Conservation (phyloP, 345 rosid species). For the Draba incana region DNA sequence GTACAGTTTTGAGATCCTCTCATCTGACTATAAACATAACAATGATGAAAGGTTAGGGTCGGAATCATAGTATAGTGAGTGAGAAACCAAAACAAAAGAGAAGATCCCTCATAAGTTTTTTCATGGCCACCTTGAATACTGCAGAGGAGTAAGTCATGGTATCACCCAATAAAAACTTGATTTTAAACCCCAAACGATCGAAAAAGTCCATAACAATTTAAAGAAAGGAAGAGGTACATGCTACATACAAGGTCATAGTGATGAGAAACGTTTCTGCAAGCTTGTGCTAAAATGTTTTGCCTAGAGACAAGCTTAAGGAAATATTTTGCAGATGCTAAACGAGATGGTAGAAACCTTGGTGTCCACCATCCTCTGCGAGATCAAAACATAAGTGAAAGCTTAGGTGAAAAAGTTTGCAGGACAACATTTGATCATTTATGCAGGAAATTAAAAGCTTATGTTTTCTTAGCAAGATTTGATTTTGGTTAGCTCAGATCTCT, state of each 20-base stretch:
- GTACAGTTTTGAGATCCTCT: constrained; percentile 77
- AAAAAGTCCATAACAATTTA: not conserved
- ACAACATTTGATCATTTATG: not conserved
- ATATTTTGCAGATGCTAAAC: constrained; percentile 74
- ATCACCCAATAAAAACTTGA: constrained; percentile 64
- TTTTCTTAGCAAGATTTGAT: constrained; percentile 58
- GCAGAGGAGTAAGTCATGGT: constrained; percentile 90
- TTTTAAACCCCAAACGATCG: not conserved
- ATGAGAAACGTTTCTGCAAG: constrained; percentile 89
- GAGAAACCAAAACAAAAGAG: not conserved
- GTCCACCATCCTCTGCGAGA: constrained; percentile 94
- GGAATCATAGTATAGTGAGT: constrained; percentile 10
- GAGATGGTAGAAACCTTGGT: constrained; percentile 71
- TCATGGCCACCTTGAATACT: constrained; percentile 65
- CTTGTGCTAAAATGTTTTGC: constrained; percentile 82
- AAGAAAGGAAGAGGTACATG: not conserved
- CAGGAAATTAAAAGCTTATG: constrained; percentile 42
- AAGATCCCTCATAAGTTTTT: not conserved
- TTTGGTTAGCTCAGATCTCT: constrained; percentile 52
- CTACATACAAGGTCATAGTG: constrained; percentile 84
- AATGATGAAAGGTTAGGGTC: not conserved
- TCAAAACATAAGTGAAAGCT: not conserved
- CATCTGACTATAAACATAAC: constrained; percentile 48
- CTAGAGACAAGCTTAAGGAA: constrained; percentile 75
- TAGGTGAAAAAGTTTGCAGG: not conserved